Evolutionary conservation across 2,329 filamentous ascomycete genomes (phyloP).

Genomic region (Dichotomopilus funicola): DNA sequence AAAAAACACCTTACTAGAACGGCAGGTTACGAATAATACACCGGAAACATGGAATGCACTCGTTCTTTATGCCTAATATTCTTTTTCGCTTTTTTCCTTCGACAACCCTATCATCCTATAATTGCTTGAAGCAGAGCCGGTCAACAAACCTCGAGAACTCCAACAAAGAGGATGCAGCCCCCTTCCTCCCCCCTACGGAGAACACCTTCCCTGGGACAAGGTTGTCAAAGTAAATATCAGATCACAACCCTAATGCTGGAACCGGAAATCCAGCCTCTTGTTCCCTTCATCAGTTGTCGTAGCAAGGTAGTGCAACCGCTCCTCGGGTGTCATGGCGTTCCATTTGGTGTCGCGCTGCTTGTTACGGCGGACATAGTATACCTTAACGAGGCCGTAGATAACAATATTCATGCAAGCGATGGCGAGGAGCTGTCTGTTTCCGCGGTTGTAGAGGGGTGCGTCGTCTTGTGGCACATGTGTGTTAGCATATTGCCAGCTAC

Average conservation of each 20-base stretch:
- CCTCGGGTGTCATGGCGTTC: conserved; percentile 27
- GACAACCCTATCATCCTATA: too few relatives aligned
- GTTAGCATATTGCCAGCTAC: too few relatives aligned
- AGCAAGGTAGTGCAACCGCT: conserved; percentile 27
- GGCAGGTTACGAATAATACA: too few relatives aligned
- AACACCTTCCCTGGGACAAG: not conserved
- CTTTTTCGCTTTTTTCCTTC: too few relatives aligned
- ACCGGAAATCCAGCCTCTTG: conserved; percentile 31
- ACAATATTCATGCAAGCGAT: conserved; percentile 29
- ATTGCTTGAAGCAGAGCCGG: too few relatives aligned
- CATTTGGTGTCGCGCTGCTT: conserved; percentile 24
- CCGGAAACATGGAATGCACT: too few relatives aligned
- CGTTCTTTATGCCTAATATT: too few relatives aligned
- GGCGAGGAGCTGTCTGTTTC: conserved; percentile 49
- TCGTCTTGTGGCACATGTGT: conserved; percentile 25
- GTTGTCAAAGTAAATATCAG: not conserved
- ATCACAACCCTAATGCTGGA: conserved; percentile 24
- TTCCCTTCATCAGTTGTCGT: conserved; percentile 30
- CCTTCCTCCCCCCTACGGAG: not conserved
- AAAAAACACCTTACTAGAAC: too few relatives aligned
- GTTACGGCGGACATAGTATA: conserved; percentile 33
- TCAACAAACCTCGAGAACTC: too few relatives aligned
- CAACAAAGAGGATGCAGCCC: too few relatives aligned
- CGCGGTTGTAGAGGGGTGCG: conserved; percentile 44
- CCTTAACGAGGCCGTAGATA: conserved; percentile 27